Conservation (phyloP, 2,329 filamentous ascomycete species). For the Leptosphaerulina australis region DNA sequence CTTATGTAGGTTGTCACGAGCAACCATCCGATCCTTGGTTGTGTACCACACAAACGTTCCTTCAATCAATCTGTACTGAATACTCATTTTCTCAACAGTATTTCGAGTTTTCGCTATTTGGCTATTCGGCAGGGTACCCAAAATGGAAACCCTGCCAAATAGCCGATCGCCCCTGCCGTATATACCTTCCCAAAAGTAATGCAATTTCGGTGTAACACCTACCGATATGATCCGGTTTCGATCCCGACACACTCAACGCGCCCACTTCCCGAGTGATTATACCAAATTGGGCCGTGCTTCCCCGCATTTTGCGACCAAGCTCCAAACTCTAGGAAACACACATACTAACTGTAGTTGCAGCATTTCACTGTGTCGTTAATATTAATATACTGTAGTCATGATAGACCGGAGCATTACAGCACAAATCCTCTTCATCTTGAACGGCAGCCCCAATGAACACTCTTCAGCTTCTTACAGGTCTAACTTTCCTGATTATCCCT, state of each 20-base stretch:
- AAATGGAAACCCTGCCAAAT: too few relatives aligned
- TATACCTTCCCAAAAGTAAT: not conserved
- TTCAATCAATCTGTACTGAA: too few relatives aligned
- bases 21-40: too few relatives aligned
- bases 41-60: too few relatives aligned
- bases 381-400: not conserved
- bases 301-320: slow-evolving; percentile 3
- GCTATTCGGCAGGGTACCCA: too few relatives aligned
- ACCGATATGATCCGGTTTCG: not conserved
- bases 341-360: not conserved
- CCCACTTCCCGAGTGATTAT: not conserved
- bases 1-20: too few relatives aligned
- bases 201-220: not conserved
- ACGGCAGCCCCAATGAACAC: not conserved
- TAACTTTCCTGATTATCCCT: not conserved
- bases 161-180: too few relatives aligned
- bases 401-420: too few relatives aligned
- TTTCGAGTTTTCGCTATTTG: too few relatives aligned
- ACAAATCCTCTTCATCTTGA: not conserved
- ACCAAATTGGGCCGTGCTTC: not conserved
- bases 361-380: too few relatives aligned
- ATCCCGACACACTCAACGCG: not conserved
- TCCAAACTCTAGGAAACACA: slow-evolving; percentile 1
- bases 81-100: too few relatives aligned
- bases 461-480: not conserved